These are phyloP conservation scores for Globisporangium mamillatum DNA, from an alignment of 352 stramenopile genomes.

Conservation along the genomic window DNA sequence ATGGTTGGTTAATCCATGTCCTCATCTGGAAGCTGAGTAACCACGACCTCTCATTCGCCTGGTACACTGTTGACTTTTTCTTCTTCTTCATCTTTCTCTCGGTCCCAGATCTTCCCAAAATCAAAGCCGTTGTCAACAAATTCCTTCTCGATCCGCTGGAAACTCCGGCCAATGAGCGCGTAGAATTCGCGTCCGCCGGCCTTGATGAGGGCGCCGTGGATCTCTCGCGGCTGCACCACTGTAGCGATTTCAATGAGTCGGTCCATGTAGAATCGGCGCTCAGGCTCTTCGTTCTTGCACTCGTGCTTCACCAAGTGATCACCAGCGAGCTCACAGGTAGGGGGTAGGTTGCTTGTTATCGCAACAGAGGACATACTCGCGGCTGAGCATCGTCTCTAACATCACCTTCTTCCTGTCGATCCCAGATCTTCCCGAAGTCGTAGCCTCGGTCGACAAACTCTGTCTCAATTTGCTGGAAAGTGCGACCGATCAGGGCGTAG, in stretches of 20 bases:
- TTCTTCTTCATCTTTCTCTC: background rate
- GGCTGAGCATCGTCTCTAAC: background rate
- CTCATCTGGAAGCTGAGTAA: no score
- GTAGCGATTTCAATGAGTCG: background rate
- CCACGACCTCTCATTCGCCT: no score
- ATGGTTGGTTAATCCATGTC: no score
- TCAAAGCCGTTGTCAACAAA: background rate
- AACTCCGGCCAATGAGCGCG: background rate
- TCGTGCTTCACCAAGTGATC: no score
- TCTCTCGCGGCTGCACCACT: background rate
- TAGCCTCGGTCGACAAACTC: background rate
- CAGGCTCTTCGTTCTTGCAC: no score
- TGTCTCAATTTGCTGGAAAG: conserved; percentile 9
- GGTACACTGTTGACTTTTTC: no score
- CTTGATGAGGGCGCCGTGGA: background rate
- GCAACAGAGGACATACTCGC: background rate
- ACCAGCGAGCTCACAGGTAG: no score
- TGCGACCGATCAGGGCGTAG: background rate
- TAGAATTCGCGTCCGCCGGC: background rate
- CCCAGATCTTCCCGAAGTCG: conserved; percentile 7
- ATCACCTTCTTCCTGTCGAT: background rate
- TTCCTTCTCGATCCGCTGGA: background rate
- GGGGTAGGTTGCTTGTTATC: background rate
- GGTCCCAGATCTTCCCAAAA: background rate
- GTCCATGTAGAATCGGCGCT: no score